Percentiles rank a stretch among this genome's conserved stretches.
Evolutionary conservation across 2,329 filamentous ascomycete species (phyloP).

Genomic region (Fusarium sp.): DNA sequence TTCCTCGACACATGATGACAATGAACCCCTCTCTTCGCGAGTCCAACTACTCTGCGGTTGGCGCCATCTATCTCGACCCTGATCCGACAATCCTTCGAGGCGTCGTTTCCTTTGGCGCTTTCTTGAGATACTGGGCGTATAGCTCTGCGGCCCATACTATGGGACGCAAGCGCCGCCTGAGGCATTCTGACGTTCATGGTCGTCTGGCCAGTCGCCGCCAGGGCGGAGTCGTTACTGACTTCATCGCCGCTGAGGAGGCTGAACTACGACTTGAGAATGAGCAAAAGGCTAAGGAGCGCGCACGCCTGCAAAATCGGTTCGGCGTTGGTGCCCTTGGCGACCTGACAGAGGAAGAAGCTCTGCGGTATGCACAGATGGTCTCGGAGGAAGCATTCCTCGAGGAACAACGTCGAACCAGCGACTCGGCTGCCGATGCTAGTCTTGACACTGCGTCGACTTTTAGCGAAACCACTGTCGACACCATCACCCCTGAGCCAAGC

Average conservation of each 20-base stretch:
- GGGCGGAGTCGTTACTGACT: slow-evolving; percentile 78
- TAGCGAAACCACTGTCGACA: slow-evolving; percentile 56
- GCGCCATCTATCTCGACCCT: slow-evolving; percentile 87
- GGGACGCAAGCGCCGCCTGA: slow-evolving; percentile 81
- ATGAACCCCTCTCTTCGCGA: slow-evolving; percentile 70
- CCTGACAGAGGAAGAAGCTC: slow-evolving; percentile 73
- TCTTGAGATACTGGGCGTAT: slow-evolving; percentile 93
- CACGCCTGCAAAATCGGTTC: slow-evolving; percentile 81
- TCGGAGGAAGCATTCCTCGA: slow-evolving; percentile 72
- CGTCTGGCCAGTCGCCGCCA: slow-evolving; percentile 63
- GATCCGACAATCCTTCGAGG: slow-evolving; percentile 88
- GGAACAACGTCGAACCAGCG: slow-evolving; percentile 65
- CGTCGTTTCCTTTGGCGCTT: slow-evolving; percentile 86
- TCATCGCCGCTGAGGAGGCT: slow-evolving; percentile 86
- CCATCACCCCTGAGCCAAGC: slow-evolving; percentile 67
- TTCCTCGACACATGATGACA: slow-evolving; percentile 76
- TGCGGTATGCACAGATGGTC: slow-evolving; percentile 74
- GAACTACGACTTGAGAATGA: slow-evolving; percentile 82
- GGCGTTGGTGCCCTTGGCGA: slow-evolving; percentile 79
- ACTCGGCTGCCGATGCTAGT: slow-evolving; percentile 61
- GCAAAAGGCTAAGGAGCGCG: slow-evolving; percentile 73
- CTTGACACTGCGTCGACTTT: slow-evolving; percentile 57
- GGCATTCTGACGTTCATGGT: slow-evolving; percentile 72
- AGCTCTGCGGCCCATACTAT: slow-evolving; percentile 83
- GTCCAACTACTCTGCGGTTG: slow-evolving; percentile 83